phyloP scores from a whole-genome alignment of 495 filamentous ascomycete genomes.

The Copromyces sp. region DNA sequence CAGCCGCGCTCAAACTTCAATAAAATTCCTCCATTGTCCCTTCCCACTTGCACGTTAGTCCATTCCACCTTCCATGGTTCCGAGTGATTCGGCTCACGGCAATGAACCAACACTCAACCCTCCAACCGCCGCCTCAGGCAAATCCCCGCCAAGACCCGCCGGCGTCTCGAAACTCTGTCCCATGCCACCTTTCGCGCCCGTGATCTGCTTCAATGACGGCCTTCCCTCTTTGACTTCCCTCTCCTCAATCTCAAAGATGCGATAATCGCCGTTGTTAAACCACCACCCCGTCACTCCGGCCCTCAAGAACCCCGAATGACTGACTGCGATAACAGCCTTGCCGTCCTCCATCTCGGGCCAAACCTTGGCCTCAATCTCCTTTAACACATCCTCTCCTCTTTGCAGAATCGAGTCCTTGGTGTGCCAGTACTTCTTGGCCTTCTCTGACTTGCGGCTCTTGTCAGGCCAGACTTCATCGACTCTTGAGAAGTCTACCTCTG shows the following conservation, averaged over 20 bases:
- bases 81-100: background rate
- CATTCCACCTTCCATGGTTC: background rate
- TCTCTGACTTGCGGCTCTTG: slow-evolving; percentile 34
- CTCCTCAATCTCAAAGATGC: slow-evolving; percentile 48
- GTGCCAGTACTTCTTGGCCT: slow-evolving; percentile 34
- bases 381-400: slow-evolving; percentile 38
- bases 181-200: slow-evolving; percentile 20
- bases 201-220: slow-evolving; percentile 26
- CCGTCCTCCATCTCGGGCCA: slow-evolving; percentile 27
- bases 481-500: slow-evolving; percentile 40
- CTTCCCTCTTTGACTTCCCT: slow-evolving; percentile 15
- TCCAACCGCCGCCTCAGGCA: background rate
- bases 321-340: slow-evolving; percentile 50
- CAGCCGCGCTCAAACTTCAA: background rate
- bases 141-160: background rate
- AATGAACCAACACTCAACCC: background rate
- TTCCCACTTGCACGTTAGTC: background rate
- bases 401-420: slow-evolving; percentile 34
- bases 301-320: slow-evolving; percentile 49
- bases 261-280: slow-evolving; percentile 52
- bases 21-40: background rate
- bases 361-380: slow-evolving; percentile 33
- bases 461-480: slow-evolving; percentile 47
- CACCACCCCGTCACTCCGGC: slow-evolving; percentile 33
- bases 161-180: slow-evolving; percentile 5